Percentiles rank a stretch among this genome's conserved stretches.
phyloP scores from a whole-genome alignment of 2,329 filamentous ascomycete species.

The Hypoxylon sp. region DNA sequence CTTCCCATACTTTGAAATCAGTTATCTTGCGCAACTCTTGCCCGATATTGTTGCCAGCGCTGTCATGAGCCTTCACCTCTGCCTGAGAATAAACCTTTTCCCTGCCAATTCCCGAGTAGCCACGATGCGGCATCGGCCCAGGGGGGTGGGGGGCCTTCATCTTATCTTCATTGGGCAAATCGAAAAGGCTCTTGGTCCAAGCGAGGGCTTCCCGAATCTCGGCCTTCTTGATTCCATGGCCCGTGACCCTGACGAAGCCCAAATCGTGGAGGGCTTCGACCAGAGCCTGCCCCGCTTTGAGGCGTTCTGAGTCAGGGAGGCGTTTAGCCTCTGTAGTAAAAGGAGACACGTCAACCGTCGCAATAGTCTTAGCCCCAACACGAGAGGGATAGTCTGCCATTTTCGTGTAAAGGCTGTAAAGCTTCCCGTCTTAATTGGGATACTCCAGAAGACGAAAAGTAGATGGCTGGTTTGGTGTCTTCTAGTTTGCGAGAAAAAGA shows the following conservation, averaged over 20 bases:
- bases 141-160: conserved; percentile 47
- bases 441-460: background rate
- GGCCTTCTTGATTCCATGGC: conserved; percentile 36
- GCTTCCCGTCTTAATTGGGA: background rate
- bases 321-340: conserved; percentile 10
- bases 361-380: background rate
- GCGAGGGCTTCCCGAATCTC: conserved; percentile 41
- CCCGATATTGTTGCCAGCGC: background rate
- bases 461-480: background rate
- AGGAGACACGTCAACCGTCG: conserved; percentile 35
- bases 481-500: background rate
- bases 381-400: conserved; percentile 6
- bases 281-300: conserved; percentile 28
- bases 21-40: conserved; percentile 40
- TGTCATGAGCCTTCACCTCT: conserved; percentile 2
- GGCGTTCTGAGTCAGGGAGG: conserved; percentile 8
- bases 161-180: conserved; percentile 45
- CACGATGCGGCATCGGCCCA: conserved; percentile 45
- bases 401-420: background rate
- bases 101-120: conserved; percentile 46
- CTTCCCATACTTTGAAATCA: conserved; percentile 45
- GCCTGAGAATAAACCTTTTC: conserved; percentile 46
- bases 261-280: conserved; percentile 40
- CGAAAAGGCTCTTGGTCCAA: conserved; percentile 46
- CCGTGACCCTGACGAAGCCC: conserved; percentile 41